A percentile compares a stretch with the other conserved stretches of the same genome.
Evolutionary conservation across 371 early-diverging fungal genomes (phyloP).

Genomic region (Batkoa obscura): DNA sequence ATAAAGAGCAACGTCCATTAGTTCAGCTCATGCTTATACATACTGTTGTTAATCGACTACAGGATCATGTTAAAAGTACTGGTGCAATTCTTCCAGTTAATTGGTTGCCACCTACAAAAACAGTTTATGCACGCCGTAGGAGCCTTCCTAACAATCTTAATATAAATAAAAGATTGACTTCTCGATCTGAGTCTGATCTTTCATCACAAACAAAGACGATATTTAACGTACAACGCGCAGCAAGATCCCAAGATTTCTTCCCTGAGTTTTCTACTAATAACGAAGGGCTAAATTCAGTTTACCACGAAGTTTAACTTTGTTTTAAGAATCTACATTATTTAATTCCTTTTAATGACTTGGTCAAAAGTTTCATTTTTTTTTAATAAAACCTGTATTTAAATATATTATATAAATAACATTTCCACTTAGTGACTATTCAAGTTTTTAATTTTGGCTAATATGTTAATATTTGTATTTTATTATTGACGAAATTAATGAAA

Average conservation of each 20-base stretch:
- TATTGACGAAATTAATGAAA: too few relatives aligned
- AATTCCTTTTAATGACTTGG: too few relatives aligned
- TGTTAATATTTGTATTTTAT: too few relatives aligned
- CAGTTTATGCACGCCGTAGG: too few relatives aligned
- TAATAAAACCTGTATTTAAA: too few relatives aligned
- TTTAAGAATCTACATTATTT: too few relatives aligned
- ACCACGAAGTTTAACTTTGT: too few relatives aligned
- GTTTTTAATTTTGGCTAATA: too few relatives aligned
- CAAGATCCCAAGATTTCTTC: not conserved
- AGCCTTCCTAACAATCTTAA: not conserved
- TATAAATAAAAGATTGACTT: not conserved
- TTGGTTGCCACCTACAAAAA: not conserved
- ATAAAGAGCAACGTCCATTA: not conserved
- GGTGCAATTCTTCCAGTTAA: not conserved
- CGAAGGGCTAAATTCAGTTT: too few relatives aligned
- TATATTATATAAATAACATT: too few relatives aligned
- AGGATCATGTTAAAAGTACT: not conserved
- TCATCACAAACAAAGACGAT: not conserved
- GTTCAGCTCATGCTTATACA: not conserved
- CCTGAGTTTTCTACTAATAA: not conserved
- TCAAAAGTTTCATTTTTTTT: too few relatives aligned
- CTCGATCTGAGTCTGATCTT: not conserved
- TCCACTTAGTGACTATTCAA: too few relatives aligned
- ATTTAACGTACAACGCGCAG: not conserved
- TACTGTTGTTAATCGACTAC: not conserved